Percentiles rank a stretch among this genome's conserved stretches.
Evolutionary conservation across 352 stramenopile genomes (phyloP).

Genomic region (Aphanomyces astaci): DNA sequence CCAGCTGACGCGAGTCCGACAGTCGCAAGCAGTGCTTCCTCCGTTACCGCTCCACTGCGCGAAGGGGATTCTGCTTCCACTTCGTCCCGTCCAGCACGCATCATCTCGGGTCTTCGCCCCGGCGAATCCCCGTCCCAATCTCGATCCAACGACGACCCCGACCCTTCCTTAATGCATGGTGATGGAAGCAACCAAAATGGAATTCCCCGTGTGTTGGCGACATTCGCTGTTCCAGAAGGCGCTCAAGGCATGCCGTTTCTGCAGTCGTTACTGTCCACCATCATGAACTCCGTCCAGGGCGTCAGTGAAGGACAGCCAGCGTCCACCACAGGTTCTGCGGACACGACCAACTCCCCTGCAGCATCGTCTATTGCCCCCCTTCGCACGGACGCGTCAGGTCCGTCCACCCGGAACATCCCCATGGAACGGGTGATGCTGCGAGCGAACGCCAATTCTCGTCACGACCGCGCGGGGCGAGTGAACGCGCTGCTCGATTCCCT

Average conservation of each 20-base stretch:
- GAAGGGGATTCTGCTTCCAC: neutral
- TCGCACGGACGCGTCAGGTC: neutral
- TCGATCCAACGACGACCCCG: constrained; percentile 64
- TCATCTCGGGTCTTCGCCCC: no score
- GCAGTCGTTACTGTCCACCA: constrained; percentile 72
- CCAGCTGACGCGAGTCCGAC: constrained; percentile 27
- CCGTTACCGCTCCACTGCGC: neutral
- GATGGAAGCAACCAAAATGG: constrained; percentile 22
- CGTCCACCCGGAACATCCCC: neutral
- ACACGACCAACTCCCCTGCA: neutral
- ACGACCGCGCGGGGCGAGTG: neutral
- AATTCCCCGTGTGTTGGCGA: constrained; percentile 46
- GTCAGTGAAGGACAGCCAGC: constrained; percentile 8
- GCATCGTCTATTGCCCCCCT: neutral
- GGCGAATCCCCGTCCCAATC: no score
- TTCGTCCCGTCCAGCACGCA: neutral
- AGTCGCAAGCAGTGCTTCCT: neutral
- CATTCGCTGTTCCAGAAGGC: constrained; percentile 59
- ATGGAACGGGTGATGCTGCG: constrained; percentile 7
- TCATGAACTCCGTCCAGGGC: constrained; percentile 48
- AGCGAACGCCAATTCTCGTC: neutral
- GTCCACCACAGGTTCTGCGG: no score
- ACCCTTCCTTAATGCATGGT: constrained; percentile 30
- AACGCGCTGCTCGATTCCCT: neutral
- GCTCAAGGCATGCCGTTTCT: constrained; percentile 72